Evolutionary conservation across 2,329 filamentous ascomycete genomes (phyloP).

Genomic region (Cladosporium austrohemisphaericum): DNA sequence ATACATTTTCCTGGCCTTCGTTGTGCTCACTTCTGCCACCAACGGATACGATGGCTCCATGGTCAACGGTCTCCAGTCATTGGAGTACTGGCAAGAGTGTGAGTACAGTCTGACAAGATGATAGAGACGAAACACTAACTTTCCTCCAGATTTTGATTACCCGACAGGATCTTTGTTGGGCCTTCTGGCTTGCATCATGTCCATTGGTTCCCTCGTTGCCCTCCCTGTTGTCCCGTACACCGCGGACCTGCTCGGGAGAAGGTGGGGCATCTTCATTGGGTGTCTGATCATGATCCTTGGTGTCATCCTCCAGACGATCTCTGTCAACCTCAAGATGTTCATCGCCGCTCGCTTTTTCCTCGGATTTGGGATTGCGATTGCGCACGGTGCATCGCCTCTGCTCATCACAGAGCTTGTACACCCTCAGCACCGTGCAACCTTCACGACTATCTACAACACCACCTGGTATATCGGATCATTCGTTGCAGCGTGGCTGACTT

Average conservation of each 20-base stretch:
- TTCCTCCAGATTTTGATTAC: conserved; percentile 29
- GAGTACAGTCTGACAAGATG: conserved; percentile 22
- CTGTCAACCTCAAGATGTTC: conserved; percentile 42
- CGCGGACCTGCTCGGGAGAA: conserved; percentile 47
- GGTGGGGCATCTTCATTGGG: conserved; percentile 46
- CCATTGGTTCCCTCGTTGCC: conserved; percentile 47
- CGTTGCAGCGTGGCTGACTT: conserved; percentile 47
- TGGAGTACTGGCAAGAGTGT: conserved; percentile 44
- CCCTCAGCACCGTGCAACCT: conserved; percentile 47
- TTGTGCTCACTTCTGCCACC: conserved; percentile 36
- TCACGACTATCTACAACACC: conserved; percentile 48
- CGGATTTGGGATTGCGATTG: conserved; percentile 41
- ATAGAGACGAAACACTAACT: no score
- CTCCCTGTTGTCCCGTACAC: conserved; percentile 48
- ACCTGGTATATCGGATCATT: conserved; percentile 46
- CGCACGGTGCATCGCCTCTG: conserved; percentile 31
- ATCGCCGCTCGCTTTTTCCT: conserved; percentile 42
- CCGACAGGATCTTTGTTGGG: conserved; percentile 37
- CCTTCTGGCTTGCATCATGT: conserved; percentile 48
- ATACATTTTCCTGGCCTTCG: conserved; percentile 33
- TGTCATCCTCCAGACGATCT: conserved; percentile 41
- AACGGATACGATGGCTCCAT: conserved; percentile 50
- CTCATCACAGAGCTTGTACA: conserved; percentile 44
- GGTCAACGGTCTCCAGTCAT: conserved; percentile 49
- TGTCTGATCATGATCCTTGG: conserved; percentile 46